Evolutionary conservation across 2,329 filamentous ascomycete genomes (phyloP).

Genomic region (Pseudocercospora vitis): DNA sequence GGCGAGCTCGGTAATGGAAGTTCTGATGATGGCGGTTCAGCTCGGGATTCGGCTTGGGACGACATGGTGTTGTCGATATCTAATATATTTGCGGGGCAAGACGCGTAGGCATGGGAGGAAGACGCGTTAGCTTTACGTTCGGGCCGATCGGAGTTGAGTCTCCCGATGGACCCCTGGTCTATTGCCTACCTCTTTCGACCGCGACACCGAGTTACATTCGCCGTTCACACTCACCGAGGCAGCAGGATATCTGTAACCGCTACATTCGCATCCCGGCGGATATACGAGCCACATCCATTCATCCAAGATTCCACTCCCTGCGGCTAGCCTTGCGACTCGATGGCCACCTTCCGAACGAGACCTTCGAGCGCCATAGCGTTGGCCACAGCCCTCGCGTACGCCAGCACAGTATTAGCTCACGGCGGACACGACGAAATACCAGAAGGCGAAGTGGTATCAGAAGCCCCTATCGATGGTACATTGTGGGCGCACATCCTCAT

Average conservation of each 20-base stretch:
- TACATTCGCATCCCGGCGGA: no score
- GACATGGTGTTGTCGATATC: conserved; percentile 28
- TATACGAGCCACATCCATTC: neutral
- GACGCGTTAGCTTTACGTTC: conserved; percentile 5
- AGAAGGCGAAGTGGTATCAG: conserved; percentile 68
- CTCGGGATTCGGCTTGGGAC: conserved; percentile 11
- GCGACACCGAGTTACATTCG: neutral
- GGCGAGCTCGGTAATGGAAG: conserved; percentile 21
- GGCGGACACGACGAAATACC: conserved; percentile 61
- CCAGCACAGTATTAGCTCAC: conserved; percentile 43
- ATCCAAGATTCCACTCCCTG: conserved; percentile 1
- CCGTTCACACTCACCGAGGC: no score
- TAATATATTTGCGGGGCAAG: conserved; percentile 19
- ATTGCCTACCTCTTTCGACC: conserved; percentile 5
- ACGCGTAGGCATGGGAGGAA: conserved; percentile 10
- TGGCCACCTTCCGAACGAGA: conserved; percentile 32
- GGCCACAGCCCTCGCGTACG: conserved; percentile 17
- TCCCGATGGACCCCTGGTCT: neutral
- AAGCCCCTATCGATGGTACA: conserved; percentile 76
- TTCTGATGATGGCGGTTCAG: conserved; percentile 19
- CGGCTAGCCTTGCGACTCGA: conserved; percentile 12
- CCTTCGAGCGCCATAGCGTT: conserved; percentile 15
- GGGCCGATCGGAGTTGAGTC: neutral
- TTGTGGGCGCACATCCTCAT: conserved; percentile 93
- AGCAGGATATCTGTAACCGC: no score